Evolutionary conservation across 169 alveolate genomes (phyloP), one percentile per base, ranked within the genome.

Genomic region (Plasmodium sp.): DNA sequence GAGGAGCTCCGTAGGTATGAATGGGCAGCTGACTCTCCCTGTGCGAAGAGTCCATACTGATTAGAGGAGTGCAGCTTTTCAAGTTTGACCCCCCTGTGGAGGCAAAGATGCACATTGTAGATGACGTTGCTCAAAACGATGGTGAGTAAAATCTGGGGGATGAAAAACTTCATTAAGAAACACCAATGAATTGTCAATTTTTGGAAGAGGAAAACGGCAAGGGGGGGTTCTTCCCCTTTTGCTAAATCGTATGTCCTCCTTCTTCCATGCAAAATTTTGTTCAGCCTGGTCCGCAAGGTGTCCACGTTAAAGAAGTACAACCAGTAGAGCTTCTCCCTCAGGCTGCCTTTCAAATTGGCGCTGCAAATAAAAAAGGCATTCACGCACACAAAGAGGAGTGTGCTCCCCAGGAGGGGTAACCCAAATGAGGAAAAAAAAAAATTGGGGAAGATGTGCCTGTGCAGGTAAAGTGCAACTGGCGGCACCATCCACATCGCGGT

Each of bases 211-310:
- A 43, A 58, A 45, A 33, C 3, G 6, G 16, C 74, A 90, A 22
- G 12, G 14, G 36, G 43, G 33, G 9, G 36, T 36, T 79, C 45
- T 16, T 75, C 58, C 58, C 31, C 9, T 39, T 75, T 75, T 75
- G 31, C 58, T 0, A 41, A 75, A 75, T 75, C 83, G 43, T 75
- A 75, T 2, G 83, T 16, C n/a, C 83, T 75, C 58, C 83, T 31
- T 36, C 75, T 81, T 27, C 95, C 95, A 82, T 81, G 18, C n/a
- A 91, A n/a, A 81, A 91, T 91, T 81, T 58, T 82, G 71, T 91
- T 91, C 56, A 91, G 56, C 5, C 43, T 81, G 54, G 18, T 82
- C 54, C 92, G 36, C 39, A 91, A 81, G 34, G 74, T 9, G 22
- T 81, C 84, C 22, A 91, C 79, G 34, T 91, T 82, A 45, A 16